Evolutionary conservation across 805 yeast species (phyloP), one percentile per base, ranked within the genome.

Genomic region (Starmerella lactis-condensi): DNA sequence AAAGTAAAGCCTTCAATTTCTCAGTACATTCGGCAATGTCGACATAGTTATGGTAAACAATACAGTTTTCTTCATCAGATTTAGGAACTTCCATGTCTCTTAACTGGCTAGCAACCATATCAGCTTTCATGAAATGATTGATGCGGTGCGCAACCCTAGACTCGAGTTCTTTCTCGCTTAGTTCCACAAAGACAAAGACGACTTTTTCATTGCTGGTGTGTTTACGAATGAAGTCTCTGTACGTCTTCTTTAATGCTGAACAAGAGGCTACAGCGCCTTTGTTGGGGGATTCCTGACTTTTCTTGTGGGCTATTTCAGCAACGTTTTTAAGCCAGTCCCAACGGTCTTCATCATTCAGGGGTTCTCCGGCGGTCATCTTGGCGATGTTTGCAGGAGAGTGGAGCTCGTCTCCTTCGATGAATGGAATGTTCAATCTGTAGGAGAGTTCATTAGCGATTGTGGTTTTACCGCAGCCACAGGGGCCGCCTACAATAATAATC

Each of bases 391-490:
- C 62, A 22, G 52, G 42, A 5, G 92, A 81, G 51, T 83, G 95
- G 17, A 74, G 61, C 2, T 60, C 53, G 51, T 89, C 98, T 4
- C 96, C 98, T 52, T 89, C 98, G 9, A 82, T 52, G 47, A 67
- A 82, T 2, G 69, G 61, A 29, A 74, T 61, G 2, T 52, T 36
- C 13, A 69, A 61, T 15, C 53, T 46, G 14, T 54, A 37, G 0
- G 74, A 52, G 14, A 83, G 46, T 8, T 52, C 45, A 10, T 56
- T 56, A 0, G 78, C 92, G 14, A 76, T 65, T 2, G 94, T 78
- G 15, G 91, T 63, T 51, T 89, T 89, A 1, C 98, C 98, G 2
- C 93, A 76, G 6, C 96, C 96, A 0, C 94, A 83, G 1, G 96
- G 93, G 0, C 98, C 98, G 9, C 92, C 94, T 6, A 85, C 69